Percentiles rank a stretch among this genome's conserved stretches.
phyloP scores from a whole-genome alignment of 2,329 filamentous ascomycete genomes.

The Ceratocystis cubensis region DNA sequence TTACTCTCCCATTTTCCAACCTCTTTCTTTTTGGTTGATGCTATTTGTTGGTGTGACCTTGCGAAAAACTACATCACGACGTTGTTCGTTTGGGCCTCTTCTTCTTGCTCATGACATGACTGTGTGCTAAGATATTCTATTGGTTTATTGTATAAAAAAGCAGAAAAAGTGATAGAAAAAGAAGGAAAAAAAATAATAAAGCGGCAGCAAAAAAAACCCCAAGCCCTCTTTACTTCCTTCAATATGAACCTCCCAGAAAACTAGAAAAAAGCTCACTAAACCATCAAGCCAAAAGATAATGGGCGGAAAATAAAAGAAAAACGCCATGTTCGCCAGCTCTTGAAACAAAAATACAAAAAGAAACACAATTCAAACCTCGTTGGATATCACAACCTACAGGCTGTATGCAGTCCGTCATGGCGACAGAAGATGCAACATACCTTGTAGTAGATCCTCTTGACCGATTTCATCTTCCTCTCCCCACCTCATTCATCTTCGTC shows the following conservation, averaged over 20 bases:
- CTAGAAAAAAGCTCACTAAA: neutral
- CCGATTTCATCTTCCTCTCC: neutral
- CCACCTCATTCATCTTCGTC: slow-evolving; percentile 4
- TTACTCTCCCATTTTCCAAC: neutral
- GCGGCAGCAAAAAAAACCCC: neutral
- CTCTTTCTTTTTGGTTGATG: neutral
- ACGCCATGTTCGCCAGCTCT: slow-evolving; percentile 7
- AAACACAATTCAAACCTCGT: slow-evolving; percentile 5
- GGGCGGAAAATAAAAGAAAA: neutral
- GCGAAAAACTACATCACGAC: neutral
- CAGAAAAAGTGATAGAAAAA: neutral
- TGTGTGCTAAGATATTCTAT: no score
- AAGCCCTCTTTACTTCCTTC: neutral
- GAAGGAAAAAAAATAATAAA: neutral
- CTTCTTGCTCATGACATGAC: neutral
- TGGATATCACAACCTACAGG: neutral
- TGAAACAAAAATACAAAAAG: neutral
- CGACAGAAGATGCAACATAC: no score
- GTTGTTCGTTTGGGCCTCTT: neutral
- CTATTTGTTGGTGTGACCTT: neutral
- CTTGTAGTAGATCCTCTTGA: no score
- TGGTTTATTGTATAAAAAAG: neutral
- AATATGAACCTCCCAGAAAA: neutral
- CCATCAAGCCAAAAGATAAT: neutral
- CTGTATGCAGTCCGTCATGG: neutral